phyloP scores from a whole-genome alignment of 2,329 filamentous ascomycete genomes.

The Paecilomyces fulvus region DNA sequence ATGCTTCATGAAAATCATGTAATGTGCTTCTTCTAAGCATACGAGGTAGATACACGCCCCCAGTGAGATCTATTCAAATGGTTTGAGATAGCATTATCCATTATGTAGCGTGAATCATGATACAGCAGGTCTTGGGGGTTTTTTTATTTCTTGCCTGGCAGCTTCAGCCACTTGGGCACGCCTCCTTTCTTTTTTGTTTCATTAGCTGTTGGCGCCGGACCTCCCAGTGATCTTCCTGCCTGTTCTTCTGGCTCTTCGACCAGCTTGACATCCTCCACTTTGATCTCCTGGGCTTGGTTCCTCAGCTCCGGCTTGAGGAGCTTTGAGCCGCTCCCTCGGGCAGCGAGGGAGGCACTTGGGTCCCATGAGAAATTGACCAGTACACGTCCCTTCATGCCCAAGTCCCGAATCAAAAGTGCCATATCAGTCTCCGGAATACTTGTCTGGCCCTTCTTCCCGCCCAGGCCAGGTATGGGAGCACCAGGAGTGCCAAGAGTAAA shows the following conservation, averaged over 20 bases:
- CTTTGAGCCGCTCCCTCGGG: conserved; percentile 41
- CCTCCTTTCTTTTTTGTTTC: conserved; percentile 23
- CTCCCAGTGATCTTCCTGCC: conserved; percentile 5
- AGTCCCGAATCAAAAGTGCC: conserved; percentile 56
- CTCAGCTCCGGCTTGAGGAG: conserved; percentile 56
- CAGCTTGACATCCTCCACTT: conserved; percentile 49
- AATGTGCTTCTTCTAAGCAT: background rate
- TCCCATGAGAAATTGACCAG: conserved; percentile 72
- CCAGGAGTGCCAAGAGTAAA: conserved; percentile 60
- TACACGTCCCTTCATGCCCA: conserved; percentile 62
- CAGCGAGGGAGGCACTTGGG: conserved; percentile 49
- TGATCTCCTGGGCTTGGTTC: conserved; percentile 57
- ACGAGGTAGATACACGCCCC: background rate
- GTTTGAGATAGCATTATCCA: background rate
- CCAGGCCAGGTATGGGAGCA: conserved; percentile 7
- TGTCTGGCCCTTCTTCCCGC: conserved; percentile 14
- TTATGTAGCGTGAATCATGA: conserved; percentile 7
- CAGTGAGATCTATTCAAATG: background rate
- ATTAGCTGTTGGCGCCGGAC: conserved; percentile 17
- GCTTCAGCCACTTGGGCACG: conserved; percentile 64
- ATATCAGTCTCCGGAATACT: conserved; percentile 38
- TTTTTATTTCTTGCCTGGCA: conserved; percentile 60
- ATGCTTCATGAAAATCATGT: background rate
- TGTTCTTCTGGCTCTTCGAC: conserved; percentile 33
- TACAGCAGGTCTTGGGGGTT: conserved; percentile 7